Evolutionary conservation across 1,284 basidiomycete species (phyloP), one percentile per base, ranked within the genome.

Genomic region (Ustilago tritici): DNA sequence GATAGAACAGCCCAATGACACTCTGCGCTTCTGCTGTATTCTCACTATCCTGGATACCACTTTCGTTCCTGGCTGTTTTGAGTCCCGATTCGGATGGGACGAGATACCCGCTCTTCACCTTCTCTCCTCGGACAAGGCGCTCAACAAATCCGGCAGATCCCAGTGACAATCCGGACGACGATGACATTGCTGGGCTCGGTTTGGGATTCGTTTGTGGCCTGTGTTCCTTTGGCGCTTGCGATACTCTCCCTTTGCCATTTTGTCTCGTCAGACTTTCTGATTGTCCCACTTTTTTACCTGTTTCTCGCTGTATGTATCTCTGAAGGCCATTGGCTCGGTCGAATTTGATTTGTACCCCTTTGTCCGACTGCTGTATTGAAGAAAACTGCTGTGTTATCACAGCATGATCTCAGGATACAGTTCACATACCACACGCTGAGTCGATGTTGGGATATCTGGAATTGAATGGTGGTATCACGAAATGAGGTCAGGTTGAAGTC

Each of bases 81-180:
- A 4, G 43, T 46, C 43, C 47, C 46, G 49, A 34, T 49, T 46
- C 19, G 31, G 2, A 46, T 53, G 56, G 61, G 61, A 64, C 62
- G 59, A 70, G 69, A 70, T 70, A 70, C 69, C 69, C 69, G 63
- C 57, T 35, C 46, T 32, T 58, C 49, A 28, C 6, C 8, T 54
- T 50, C 36, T 41, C 10, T 28, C 49, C 23, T 15, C 8, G 23
- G 19, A 53, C 59, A 38, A 52, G 50, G 35, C 28, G 56, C 32
- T 47, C 31, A 32, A 28, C 49, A 1, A 50, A 31, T 4, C n/a
- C n/a, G 17, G 28, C 31, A 32, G 31, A 14, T 19, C 43, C 14
- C 43, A 11, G 11, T 11, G n/a, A 8, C n/a, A 15, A 28, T 28
- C 31, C 28, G 31, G 28, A 50, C 49, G 12, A 32, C 49, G 23